Percentiles rank a stretch among this genome's conserved stretches.
phyloP scores from a whole-genome alignment of 768 basidiomycete species.

The Podaxis mareebaensis region DNA sequence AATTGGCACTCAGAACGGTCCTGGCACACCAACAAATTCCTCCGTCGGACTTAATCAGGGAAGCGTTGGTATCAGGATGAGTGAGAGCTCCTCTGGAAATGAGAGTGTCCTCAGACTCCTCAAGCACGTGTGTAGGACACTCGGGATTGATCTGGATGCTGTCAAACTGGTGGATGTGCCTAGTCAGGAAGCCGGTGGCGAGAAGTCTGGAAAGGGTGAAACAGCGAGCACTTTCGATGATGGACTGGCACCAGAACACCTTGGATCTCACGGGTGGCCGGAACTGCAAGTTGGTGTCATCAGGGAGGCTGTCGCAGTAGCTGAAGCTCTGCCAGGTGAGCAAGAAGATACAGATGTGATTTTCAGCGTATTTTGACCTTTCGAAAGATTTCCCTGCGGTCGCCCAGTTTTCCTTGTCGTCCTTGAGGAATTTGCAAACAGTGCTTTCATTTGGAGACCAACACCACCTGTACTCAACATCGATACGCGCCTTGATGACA shows the following conservation, averaged over 20 bases:
- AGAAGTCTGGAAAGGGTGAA: slow-evolving; percentile 26
- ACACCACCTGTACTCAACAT: slow-evolving; percentile 71
- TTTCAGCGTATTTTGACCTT: neutral
- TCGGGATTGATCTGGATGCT: slow-evolving; percentile 81
- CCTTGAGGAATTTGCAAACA: slow-evolving; percentile 70
- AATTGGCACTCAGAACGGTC: slow-evolving; percentile 49
- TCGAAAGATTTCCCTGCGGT: slow-evolving; percentile 77
- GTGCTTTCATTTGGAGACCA: slow-evolving; percentile 80
- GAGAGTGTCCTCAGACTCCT: slow-evolving; percentile 75
- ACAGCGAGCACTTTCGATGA: slow-evolving; percentile 36
- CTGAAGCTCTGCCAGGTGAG: slow-evolving; percentile 87
- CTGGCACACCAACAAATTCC: slow-evolving; percentile 28
- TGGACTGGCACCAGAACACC: neutral
- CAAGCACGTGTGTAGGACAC: slow-evolving; percentile 70
- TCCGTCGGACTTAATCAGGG: slow-evolving; percentile 35
- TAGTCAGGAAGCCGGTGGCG: slow-evolving; percentile 11
- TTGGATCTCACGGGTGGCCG: slow-evolving; percentile 84
- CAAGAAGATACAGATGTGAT: slow-evolving; percentile 7
- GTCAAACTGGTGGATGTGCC: slow-evolving; percentile 49
- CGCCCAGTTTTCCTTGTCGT: slow-evolving; percentile 87
- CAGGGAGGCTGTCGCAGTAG: slow-evolving; percentile 88
- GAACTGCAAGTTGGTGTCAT: slow-evolving; percentile 93
- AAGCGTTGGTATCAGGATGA: slow-evolving; percentile 68
- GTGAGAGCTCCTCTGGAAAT: slow-evolving; percentile 80
- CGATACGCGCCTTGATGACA: slow-evolving; percentile 69